These are phyloP conservation scores for Aphanomyces euteiches DNA, from an alignment of 352 stramenopile genomes.

Conservation along the genomic window DNA sequence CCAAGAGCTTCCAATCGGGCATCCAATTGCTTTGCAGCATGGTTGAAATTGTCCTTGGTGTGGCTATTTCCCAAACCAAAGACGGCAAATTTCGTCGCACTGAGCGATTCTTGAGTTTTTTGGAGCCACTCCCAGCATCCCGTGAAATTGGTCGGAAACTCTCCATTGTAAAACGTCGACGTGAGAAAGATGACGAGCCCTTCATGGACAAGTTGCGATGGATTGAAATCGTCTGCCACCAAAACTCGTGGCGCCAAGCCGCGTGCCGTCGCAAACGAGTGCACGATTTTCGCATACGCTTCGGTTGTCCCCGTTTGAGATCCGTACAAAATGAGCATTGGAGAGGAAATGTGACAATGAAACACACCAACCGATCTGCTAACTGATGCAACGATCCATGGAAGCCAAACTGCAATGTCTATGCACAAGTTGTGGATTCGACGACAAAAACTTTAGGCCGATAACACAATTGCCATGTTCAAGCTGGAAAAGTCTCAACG, in stretches of 20 bases:
- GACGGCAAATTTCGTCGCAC: slow-evolving; percentile 23
- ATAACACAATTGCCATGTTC: too few species aligned
- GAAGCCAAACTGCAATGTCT: too few species aligned
- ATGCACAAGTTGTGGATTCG: too few species aligned
- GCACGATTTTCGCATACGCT: slow-evolving; percentile 30
- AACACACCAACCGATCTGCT: too few species aligned
- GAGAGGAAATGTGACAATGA: too few species aligned
- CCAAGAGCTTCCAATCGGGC: slow-evolving; percentile 12
- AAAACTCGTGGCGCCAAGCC: slow-evolving; percentile 10
- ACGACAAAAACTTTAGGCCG: too few species aligned
- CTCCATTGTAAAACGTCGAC: slow-evolving; percentile 30
- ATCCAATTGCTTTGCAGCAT: slow-evolving; percentile 16
- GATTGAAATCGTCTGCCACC: slow-evolving; percentile 8
- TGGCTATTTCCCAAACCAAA: slow-evolving; percentile 23
- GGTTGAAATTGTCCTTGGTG: slow-evolving; percentile 31
- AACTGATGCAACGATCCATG: too few species aligned
- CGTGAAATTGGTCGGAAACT: slow-evolving; percentile 29
- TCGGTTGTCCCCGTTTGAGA: slow-evolving; percentile 29
- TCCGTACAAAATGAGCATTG: slow-evolving; percentile 30
- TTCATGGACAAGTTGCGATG: slow-evolving; percentile 1
- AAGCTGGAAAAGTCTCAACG: too few species aligned
- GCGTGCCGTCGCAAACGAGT: slow-evolving; percentile 29
- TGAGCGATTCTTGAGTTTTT: not conserved
- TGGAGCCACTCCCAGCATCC: slow-evolving; percentile 22
- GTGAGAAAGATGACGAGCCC: slow-evolving; percentile 27